Evolutionary conservation across 148 eudicot species (phyloP).

Genomic region (Rhododendron vialii): DNA sequence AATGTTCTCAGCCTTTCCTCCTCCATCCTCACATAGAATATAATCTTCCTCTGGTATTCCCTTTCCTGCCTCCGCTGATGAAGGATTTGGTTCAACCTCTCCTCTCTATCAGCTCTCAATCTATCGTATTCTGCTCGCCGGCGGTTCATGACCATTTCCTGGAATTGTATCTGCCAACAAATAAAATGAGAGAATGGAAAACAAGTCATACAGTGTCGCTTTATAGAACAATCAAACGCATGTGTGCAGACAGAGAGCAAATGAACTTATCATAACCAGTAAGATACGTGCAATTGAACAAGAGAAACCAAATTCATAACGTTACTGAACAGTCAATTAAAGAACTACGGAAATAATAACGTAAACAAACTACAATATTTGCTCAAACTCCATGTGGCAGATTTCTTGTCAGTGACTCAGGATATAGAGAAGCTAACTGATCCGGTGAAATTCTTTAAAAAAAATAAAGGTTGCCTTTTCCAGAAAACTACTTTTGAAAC

Average conservation of each 20-base stretch:
- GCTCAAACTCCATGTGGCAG: background rate
- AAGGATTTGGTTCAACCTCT: constrained; percentile 39
- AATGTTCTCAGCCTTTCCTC: constrained; percentile 61
- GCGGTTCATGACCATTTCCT: constrained; percentile 37
- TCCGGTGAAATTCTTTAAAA: background rate
- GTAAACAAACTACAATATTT: background rate
- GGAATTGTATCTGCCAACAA: constrained; percentile 44
- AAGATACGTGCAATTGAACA: background rate
- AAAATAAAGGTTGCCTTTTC: background rate
- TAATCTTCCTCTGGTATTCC: constrained; percentile 57
- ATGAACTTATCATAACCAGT: background rate
- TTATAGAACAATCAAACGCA: background rate
- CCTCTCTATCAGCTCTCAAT: constrained; percentile 60
- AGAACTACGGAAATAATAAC: background rate
- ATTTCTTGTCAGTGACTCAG: background rate
- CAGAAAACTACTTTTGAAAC: background rate
- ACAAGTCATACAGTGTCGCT: background rate
- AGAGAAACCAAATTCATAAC: background rate
- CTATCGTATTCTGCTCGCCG: constrained; percentile 59
- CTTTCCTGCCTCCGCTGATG: constrained; percentile 59
- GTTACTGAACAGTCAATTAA: background rate
- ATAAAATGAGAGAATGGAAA: background rate
- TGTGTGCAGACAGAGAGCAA: background rate
- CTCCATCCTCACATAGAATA: constrained; percentile 56
- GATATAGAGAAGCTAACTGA: background rate